phyloP scores from a whole-genome alignment of 2,329 filamentous ascomycete genomes.

The Pseudocercospora fuligena region DNA sequence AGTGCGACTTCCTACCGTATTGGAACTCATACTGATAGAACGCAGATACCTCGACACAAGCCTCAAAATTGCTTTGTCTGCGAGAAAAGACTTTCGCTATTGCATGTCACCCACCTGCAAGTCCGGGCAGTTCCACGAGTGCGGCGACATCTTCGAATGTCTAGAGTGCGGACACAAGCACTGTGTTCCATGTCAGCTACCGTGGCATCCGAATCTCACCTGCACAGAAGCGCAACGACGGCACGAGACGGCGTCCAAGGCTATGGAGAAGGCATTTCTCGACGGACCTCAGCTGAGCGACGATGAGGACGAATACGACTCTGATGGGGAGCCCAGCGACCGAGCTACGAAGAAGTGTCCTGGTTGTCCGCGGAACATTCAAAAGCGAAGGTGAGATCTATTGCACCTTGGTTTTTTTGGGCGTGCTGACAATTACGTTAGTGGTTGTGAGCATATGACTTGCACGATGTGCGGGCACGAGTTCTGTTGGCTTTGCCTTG shows the following conservation, averaged over 20 bases:
- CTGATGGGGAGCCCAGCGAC: no score
- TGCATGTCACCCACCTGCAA: slow-evolving; percentile 28
- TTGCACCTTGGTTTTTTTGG: no score
- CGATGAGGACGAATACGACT: slow-evolving; percentile 4
- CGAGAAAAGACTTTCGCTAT: slow-evolving; percentile 28
- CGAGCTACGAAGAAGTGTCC: no score
- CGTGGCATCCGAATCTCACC: slow-evolving; percentile 31
- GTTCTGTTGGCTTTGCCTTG: no score
- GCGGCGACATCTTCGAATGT: slow-evolving; percentile 35
- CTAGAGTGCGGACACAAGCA: slow-evolving; percentile 25
- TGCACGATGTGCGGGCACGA: no score
- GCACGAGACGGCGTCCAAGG: neutral
- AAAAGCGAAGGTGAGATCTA: no score
- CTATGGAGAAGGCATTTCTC: neutral
- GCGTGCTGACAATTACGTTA: no score
- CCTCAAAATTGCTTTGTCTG: slow-evolving; percentile 20
- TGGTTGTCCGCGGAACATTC: no score
- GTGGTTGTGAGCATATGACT: no score
- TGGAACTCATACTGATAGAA: neutral
- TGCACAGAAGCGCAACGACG: slow-evolving; percentile 24
- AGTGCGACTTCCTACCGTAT: neutral
- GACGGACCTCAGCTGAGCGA: neutral
- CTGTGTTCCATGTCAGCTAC: slow-evolving; percentile 31
- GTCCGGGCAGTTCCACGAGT: slow-evolving; percentile 32
- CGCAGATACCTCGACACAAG: slow-evolving; percentile 21